These are phyloP conservation scores for Cyclocybe aegerita DNA, from an alignment of 768 basidiomycete genomes.

Conservation along the genomic window DNA sequence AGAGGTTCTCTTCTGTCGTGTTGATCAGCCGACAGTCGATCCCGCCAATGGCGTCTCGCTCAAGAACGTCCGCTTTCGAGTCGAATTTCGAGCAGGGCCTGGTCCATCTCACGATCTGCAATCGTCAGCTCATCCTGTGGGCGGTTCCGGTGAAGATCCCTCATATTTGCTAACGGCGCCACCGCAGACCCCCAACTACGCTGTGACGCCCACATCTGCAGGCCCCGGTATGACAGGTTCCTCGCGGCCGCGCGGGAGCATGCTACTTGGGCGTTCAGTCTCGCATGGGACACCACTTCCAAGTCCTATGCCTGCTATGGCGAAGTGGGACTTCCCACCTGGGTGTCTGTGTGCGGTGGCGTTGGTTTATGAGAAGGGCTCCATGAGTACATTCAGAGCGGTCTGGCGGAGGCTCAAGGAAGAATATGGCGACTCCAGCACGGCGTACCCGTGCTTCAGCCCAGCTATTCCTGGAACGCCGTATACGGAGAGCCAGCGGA, in stretches of 20 bases:
- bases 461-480: conserved; percentile 41
- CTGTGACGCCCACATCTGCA: conserved; percentile 16
- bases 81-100: conserved; percentile 58
- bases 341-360: conserved; percentile 62
- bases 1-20: conserved; percentile 41
- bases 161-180: conserved; percentile 13
- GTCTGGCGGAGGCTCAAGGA: conserved; percentile 73
- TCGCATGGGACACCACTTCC: conserved; percentile 19
- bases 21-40: conserved; percentile 49
- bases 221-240: background rate
- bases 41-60: conserved; percentile 44
- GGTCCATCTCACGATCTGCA: conserved; percentile 1
- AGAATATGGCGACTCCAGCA: conserved; percentile 50
- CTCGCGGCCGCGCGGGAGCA: conserved; percentile 19
- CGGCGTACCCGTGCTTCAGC: conserved; percentile 36
- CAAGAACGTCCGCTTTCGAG: conserved; percentile 80
- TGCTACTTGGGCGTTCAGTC: conserved; percentile 20
- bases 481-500: conserved; percentile 41
- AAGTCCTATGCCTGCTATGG: conserved; percentile 13
- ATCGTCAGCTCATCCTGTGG: conserved; percentile 3
- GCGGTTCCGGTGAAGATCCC: conserved; percentile 19
- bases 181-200: conserved; percentile 10
- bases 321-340: conserved; percentile 29
- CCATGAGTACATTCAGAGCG: conserved; percentile 79
- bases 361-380: conserved; percentile 88